Evolutionary conservation across 495 filamentous ascomycete genomes (phyloP).

Genomic region (Talaromyces wortmannii): DNA sequence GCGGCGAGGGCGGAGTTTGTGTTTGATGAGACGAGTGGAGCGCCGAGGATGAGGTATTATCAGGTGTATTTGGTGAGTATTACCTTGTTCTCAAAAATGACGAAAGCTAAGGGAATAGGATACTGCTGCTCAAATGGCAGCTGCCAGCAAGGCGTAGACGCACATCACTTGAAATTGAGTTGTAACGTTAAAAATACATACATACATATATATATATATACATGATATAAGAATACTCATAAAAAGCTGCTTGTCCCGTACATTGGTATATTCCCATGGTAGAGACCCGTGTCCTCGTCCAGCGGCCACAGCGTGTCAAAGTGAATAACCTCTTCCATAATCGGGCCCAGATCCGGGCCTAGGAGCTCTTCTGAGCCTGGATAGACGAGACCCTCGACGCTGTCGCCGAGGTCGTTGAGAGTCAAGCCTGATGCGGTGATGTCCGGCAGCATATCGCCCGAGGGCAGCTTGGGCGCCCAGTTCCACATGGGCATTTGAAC

Average conservation of each 20-base stretch:
- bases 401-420: background rate
- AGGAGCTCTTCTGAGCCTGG: conserved; percentile 1
- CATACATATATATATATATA: conserved; percentile 6
- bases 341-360: conserved; percentile 3
- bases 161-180: too few species aligned
- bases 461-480: background rate
- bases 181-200: too few species aligned
- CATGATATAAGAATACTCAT: conserved; percentile 5
- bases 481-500: background rate
- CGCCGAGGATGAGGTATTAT: conserved; percentile 54
- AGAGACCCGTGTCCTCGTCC: conserved; percentile 2
- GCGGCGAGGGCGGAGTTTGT: conserved; percentile 47
- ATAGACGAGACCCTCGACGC: conserved; percentile 4
- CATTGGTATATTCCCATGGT: conserved; percentile 5
- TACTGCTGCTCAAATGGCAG: conserved; percentile 4
- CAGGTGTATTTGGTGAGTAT: conserved; percentile 57
- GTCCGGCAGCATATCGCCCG: background rate
- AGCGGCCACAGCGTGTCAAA: conserved; percentile 5
- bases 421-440: background rate
- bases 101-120: too few species aligned
- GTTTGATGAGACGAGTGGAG: conserved; percentile 24
- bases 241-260: conserved; percentile 4
- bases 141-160: background rate
- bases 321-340: conserved; percentile 5
- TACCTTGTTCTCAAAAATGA: too few species aligned